These are phyloP conservation scores for Daldinia grandis DNA, from an alignment of 495 filamentous ascomycete species.

Conservation along the genomic window DNA sequence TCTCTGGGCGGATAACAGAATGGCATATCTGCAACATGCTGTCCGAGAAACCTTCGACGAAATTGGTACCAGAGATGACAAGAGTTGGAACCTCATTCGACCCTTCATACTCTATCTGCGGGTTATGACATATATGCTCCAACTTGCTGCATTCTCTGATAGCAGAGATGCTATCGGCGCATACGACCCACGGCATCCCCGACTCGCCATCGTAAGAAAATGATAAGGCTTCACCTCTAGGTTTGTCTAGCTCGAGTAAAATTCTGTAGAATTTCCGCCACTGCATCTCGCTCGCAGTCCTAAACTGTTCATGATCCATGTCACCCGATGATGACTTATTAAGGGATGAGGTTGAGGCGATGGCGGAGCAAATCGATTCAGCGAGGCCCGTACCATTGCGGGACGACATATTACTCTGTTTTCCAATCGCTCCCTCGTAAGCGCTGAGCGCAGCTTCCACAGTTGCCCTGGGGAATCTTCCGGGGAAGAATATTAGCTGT, in stretches of 20 bases:
- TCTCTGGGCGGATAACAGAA: constrained; percentile 68
- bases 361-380: constrained; percentile 74
- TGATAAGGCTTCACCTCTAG: constrained; percentile 78
- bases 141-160: constrained; percentile 80
- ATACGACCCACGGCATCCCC: constrained; percentile 82
- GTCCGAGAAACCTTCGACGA: constrained; percentile 68
- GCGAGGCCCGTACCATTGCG: constrained; percentile 62
- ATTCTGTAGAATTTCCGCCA: constrained; percentile 92
- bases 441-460: constrained; percentile 83
- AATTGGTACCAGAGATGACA: constrained; percentile 66
- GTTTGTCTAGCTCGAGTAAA: constrained; percentile 83
- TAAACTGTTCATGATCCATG: constrained; percentile 77
- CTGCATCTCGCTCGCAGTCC: constrained; percentile 75
- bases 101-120: constrained; percentile 45
- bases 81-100: constrained; percentile 54
- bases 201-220: constrained; percentile 74
- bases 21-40: constrained; percentile 67
- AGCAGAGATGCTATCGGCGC: constrained; percentile 78
- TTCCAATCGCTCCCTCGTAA: constrained; percentile 70
- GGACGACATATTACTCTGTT: constrained; percentile 46
- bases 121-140: constrained; percentile 74
- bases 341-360: constrained; percentile 70
- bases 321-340: constrained; percentile 66
- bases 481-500: constrained; percentile 81
- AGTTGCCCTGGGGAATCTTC: constrained; percentile 75